A percentile compares a stretch with the other conserved stretches of the same genome.
These are phyloP conservation scores for Podospora fimiseda DNA, from an alignment of 495 filamentous ascomycete species.

Conservation along the genomic window DNA sequence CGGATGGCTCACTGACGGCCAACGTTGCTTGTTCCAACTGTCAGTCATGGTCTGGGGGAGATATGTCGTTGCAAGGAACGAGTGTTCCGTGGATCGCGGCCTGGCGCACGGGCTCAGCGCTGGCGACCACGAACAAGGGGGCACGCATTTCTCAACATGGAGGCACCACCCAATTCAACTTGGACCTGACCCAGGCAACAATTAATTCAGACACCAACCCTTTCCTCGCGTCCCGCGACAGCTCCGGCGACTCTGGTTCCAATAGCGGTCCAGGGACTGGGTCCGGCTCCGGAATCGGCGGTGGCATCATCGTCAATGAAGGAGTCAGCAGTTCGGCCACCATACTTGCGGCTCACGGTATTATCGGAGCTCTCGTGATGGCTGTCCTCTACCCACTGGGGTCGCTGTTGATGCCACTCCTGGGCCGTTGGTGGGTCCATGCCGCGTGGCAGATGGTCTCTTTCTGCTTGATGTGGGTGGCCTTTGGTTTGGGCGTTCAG, in stretches of 20 bases:
- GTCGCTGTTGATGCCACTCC: constrained; percentile 48
- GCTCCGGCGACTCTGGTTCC: constrained; percentile 6
- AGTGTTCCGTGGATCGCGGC: constrained; percentile 61
- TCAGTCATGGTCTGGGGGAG: constrained; percentile 50
- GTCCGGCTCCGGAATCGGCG: constrained; percentile 23
- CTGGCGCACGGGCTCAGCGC: constrained; percentile 48
- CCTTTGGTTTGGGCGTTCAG: constrained; percentile 55
- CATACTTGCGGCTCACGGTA: constrained; percentile 38
- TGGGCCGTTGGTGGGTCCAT: constrained; percentile 49
- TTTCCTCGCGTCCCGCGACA: constrained; percentile 33
- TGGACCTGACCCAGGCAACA: constrained; percentile 52
- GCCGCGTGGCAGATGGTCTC: constrained; percentile 51
- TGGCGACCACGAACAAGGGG: constrained; percentile 46
- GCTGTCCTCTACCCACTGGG: constrained; percentile 51
- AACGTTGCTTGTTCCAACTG: constrained; percentile 50
- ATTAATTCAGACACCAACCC: constrained; percentile 55
- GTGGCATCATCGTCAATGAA: background rate
- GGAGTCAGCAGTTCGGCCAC: constrained; percentile 6
- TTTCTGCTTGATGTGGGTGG: constrained; percentile 51
- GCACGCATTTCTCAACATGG: constrained; percentile 54
- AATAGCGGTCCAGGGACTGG: constrained; percentile 11
- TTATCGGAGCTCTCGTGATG: constrained; percentile 54
- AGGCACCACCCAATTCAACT: constrained; percentile 39
- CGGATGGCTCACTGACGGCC: constrained; percentile 50
- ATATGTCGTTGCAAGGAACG: constrained; percentile 46